phyloP scores from a whole-genome alignment of 1,284 basidiomycete species.

The Malassezia brasiliensis region DNA sequence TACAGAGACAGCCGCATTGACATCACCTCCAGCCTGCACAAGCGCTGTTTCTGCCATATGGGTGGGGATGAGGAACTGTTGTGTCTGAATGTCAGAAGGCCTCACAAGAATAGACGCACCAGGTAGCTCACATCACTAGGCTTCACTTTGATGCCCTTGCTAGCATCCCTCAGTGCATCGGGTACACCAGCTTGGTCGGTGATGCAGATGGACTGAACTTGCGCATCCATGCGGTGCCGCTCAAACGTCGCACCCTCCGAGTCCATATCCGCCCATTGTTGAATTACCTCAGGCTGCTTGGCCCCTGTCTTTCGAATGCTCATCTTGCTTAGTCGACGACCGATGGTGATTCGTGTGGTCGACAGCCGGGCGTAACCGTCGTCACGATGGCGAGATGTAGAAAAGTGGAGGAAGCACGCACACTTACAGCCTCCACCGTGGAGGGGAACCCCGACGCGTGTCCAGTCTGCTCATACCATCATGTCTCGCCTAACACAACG shows the following conservation, averaged over 20 bases:
- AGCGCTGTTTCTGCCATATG: constrained; percentile 25
- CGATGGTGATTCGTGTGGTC: neutral
- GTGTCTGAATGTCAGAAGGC: neutral
- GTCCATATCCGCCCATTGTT: constrained; percentile 43
- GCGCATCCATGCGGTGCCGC: constrained; percentile 38
- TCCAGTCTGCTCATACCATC: neutral
- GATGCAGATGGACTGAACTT: constrained; percentile 33
- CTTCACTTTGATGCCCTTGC: constrained; percentile 33
- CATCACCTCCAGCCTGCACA: constrained; percentile 24
- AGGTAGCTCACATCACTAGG: constrained; percentile 32
- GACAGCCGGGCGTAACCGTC: neutral
- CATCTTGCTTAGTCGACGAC: neutral
- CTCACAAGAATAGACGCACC: constrained; percentile 19
- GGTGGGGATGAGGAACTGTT: constrained; percentile 23
- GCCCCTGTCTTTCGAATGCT: neutral
- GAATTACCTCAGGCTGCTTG: constrained; percentile 29
- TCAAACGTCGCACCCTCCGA: constrained; percentile 38
- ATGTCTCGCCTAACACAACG: constrained; percentile 2
- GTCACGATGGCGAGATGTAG: neutral
- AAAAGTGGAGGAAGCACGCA: neutral
- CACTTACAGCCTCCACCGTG: neutral
- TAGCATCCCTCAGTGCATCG: constrained; percentile 20
- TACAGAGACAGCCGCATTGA: constrained; percentile 5
- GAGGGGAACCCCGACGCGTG: neutral
- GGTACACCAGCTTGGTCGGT: constrained; percentile 25